phyloP scores from a whole-genome alignment of 73 alveolate genomes.

The Durusdinium trenchii region DNA sequence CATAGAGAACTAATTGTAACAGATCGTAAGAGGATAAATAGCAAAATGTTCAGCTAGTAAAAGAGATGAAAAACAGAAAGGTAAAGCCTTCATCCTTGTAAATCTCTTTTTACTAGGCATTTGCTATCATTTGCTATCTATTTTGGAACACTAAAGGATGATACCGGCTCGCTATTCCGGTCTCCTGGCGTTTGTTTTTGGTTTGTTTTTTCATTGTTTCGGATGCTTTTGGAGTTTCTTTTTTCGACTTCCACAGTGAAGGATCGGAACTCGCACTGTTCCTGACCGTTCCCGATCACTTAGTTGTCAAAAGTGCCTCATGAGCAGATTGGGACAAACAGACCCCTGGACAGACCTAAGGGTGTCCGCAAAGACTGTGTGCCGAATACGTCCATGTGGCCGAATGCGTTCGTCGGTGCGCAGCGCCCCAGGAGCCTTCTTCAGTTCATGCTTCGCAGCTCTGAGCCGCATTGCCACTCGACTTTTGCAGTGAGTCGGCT shows the following conservation, averaged over 20 bases:
- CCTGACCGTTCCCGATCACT: too few species aligned
- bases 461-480: constrained; percentile 51
- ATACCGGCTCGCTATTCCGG: too few species aligned
- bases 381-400: not conserved
- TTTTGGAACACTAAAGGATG: not conserved
- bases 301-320: not conserved
- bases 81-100: not conserved
- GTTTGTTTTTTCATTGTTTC: too few species aligned
- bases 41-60: not conserved
- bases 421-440: constrained; percentile 65
- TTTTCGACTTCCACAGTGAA: not conserved
- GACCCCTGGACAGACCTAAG: not conserved
- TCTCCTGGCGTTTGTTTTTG: too few species aligned
- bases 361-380: not conserved
- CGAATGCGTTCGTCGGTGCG: not conserved
- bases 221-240: too few species aligned
- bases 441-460: constrained; percentile 58
- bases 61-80: not conserved
- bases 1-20: too few species aligned
- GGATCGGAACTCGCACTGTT: not conserved
- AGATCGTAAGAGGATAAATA: not conserved
- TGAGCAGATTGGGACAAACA: not conserved
- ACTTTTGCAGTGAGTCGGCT: too few species aligned
- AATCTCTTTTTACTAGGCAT: not conserved
- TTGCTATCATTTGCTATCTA: not conserved